Percentiles rank a stretch among this genome's conserved stretches.
Evolutionary conservation across 306 rosid genomes (phyloP).

Genomic region (Herpetospermum pedunculosum): DNA sequence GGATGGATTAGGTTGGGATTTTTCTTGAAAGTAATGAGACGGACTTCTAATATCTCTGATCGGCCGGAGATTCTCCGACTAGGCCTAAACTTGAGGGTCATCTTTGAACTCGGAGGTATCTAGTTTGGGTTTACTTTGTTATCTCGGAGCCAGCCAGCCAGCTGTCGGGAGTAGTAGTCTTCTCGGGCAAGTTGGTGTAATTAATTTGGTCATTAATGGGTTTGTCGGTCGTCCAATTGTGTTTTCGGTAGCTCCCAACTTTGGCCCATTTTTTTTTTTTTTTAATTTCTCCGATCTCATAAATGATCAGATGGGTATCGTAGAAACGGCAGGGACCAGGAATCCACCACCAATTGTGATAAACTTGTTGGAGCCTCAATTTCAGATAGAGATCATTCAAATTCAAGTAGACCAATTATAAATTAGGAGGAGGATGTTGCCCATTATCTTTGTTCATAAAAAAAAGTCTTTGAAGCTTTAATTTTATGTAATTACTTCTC

Average conservation of each 20-base stretch:
- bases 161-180: slow-evolving; percentile 15
- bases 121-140: slow-evolving; percentile 12
- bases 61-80: background rate
- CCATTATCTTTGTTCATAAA: too few relatives aligned
- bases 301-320: slow-evolving; percentile 7
- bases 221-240: slow-evolving; percentile 21
- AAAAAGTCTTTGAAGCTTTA: background rate
- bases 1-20: background rate
- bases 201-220: slow-evolving; percentile 16
- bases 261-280: slow-evolving; percentile 10
- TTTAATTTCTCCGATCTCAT: slow-evolving; percentile 9
- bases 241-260: slow-evolving; percentile 6
- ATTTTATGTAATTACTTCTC: background rate
- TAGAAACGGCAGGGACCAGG: slow-evolving; percentile 4
- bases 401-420: background rate
- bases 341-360: slow-evolving; percentile 2
- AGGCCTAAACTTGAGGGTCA: background rate
- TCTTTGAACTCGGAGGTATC: background rate
- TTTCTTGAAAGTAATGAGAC: background rate
- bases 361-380: background rate
- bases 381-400: slow-evolving; percentile 3
- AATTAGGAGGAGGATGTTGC: background rate
- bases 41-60: background rate
- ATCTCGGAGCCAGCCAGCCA: slow-evolving; percentile 21
- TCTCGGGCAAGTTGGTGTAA: slow-evolving; percentile 6